These are phyloP conservation scores for Linum usitatissimum DNA, from an alignment of 345 rosid species.

Conservation along the genomic window DNA sequence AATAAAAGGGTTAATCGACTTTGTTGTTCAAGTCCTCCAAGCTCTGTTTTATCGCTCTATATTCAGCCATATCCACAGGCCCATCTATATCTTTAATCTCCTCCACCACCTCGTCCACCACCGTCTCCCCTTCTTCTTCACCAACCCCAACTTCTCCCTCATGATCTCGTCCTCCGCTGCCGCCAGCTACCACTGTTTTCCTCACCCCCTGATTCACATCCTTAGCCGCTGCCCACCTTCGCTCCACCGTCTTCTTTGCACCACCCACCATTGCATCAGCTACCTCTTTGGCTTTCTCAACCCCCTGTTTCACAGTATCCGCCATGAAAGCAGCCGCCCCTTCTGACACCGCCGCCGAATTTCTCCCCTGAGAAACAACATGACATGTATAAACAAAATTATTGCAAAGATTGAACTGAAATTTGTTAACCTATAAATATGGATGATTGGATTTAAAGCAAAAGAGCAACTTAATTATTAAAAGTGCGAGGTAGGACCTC, in stretches of 20 bases:
- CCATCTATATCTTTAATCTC: slow-evolving; percentile 30
- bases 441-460: no score
- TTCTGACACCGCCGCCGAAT: slow-evolving; percentile 16
- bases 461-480: no score
- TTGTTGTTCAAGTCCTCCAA: slow-evolving; percentile 23
- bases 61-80: slow-evolving; percentile 36
- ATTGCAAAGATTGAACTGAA: no score
- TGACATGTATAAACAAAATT: no score
- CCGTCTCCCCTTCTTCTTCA: slow-evolving; percentile 14
- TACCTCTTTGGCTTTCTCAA: slow-evolving; percentile 28
- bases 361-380: slow-evolving; percentile 28
- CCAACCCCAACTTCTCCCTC: slow-evolving; percentile 22
- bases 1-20: no score
- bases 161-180: slow-evolving; percentile 45
- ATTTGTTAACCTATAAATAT: no score
- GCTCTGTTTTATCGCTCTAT: slow-evolving; percentile 19
- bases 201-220: no score
- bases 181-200: no score
- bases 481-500: no score
- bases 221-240: no score
- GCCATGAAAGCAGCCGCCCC: slow-evolving; percentile 13
- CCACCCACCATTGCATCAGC: slow-evolving; percentile 27
- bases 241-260: slow-evolving; percentile 24
- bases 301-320: slow-evolving; percentile 37
- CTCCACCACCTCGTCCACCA: slow-evolving; percentile 25